Base-by-base conservation (phyloP, 371 early-diverging fungal genomes). In the Encephalitozoon intestinalis region DNA sequence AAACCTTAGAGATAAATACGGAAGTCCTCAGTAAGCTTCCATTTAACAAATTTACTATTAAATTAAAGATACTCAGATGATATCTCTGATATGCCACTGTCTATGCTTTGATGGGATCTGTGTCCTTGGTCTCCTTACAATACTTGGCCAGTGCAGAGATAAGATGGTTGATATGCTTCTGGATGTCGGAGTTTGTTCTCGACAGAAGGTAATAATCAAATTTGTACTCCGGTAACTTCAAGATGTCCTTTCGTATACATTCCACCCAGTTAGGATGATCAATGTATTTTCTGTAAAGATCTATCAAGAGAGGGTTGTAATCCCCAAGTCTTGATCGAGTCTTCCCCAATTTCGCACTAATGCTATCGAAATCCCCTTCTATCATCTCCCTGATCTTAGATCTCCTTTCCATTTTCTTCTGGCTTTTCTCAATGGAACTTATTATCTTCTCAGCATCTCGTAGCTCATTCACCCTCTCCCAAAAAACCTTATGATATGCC, bases 401-500 rank as follows among this genome's bases (percentile, higher is more conserved):
- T 23, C 46, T 49, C 53, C 63, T 67, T 26, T 54, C 28, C 9
- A 70, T 30, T 37, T 53, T 78, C 31, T 69, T 34, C 50, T 70
- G 70, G 34, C 75, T 75, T 54, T 68, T 82, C 30, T 75, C 66
- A 18, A 84, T 65, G 21, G 75, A 65, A 5, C 12, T 26, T 21
- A 43, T 64, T 46, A 84, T 82, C 53, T 77, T 81, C 11, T 82
- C 79, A 28, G 65, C 54, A 23, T 84, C 84, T 21, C 40, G 25
- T 15, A 84, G 67, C 54, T 84, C 82, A 37, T 77, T 51, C 18
- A 78, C 64, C 68, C 82, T 63, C 8, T 75, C 65, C 73, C 75
- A 79, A 66, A 84, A 84, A 4, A 80, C 81, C 23, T 75, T 63
- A 30, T 79, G 71, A 63, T 84, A 84, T 39, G 67, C 43, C 58